Conservation (phyloP, 345 rosid species). For the Hypericum androsaemum region DNA sequence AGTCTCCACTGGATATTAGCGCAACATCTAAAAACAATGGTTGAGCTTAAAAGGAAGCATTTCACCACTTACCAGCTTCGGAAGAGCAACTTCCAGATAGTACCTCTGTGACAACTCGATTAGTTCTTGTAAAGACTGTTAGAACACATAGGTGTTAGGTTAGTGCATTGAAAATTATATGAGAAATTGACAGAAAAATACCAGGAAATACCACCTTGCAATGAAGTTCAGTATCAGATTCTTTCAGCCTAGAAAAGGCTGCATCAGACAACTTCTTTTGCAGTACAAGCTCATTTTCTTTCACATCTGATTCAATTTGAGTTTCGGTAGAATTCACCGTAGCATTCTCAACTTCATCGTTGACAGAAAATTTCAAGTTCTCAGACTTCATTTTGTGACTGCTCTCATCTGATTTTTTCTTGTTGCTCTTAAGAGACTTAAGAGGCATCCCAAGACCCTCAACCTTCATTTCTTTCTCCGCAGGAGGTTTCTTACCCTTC, state of each 20-base stretch:
- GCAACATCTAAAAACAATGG: slow-evolving; percentile 11
- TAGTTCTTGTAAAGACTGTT: slow-evolving; percentile 77
- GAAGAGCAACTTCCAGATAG: slow-evolving; percentile 85
- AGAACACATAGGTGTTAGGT: slow-evolving; percentile 16
- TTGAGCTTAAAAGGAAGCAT: slow-evolving; percentile 5
- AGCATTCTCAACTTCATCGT: slow-evolving; percentile 33
- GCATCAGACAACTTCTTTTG: slow-evolving; percentile 56
- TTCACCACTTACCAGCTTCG: slow-evolving; percentile 62
- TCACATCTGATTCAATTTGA: slow-evolving; percentile 37
- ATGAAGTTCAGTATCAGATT: slow-evolving; percentile 92
- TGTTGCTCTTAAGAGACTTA: slow-evolving; percentile 65
- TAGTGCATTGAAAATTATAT: slow-evolving; percentile 14
- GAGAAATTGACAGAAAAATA: slow-evolving; percentile 9
- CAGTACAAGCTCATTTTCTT: slow-evolving; percentile 49
- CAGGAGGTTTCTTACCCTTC: slow-evolving; percentile 40
- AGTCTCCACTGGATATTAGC: slow-evolving; percentile 1
- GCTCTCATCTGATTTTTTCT: slow-evolving; percentile 52
- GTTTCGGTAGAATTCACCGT: slow-evolving; percentile 34
- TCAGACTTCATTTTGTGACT: slow-evolving; percentile 28
- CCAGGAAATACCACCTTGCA: slow-evolving; percentile 43
- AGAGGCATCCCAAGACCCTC: slow-evolving; percentile 97
- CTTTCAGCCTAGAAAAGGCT: slow-evolving; percentile 69
- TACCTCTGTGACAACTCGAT: slow-evolving; percentile 73
- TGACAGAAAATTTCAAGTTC: slow-evolving; percentile 29
- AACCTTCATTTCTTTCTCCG: slow-evolving; percentile 61